phyloP scores from a whole-genome alignment of 352 stramenopile species.

The Pythium brachiatum region DNA sequence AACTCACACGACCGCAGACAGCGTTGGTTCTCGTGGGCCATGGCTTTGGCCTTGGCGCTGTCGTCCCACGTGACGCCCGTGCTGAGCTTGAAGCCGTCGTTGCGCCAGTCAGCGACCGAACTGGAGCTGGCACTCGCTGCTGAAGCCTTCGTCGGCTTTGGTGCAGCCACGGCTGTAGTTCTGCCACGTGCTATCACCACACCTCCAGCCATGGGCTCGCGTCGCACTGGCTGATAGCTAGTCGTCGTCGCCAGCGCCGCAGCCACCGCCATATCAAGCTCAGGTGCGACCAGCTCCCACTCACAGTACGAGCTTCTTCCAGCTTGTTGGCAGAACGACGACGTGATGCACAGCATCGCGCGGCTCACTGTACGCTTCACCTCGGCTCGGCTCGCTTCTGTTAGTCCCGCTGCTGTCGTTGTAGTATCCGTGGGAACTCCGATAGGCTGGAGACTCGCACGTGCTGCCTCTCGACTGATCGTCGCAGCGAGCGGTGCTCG shows the following conservation, averaged over 20 bases:
- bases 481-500: too few relatives aligned
- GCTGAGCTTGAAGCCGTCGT: conserved; percentile 1
- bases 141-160: too few relatives aligned
- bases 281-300: background rate
- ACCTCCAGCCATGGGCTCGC: background rate
- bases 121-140: background rate
- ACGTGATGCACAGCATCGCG: background rate
- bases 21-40: background rate
- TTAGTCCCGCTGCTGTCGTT: too few relatives aligned
- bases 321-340: background rate
- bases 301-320: background rate
- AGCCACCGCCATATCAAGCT: background rate
- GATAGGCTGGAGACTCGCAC: too few relatives aligned
- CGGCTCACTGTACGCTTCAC: background rate
- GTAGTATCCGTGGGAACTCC: too few relatives aligned
- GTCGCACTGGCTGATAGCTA: background rate
- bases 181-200: background rate
- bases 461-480: too few relatives aligned
- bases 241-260: too few relatives aligned
- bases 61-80: background rate
- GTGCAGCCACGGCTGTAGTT: too few relatives aligned
- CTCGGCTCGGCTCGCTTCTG: background rate
- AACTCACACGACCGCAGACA: background rate
- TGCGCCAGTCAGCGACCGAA: background rate
- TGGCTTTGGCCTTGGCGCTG: background rate